Evolutionary conservation across 2,329 filamentous ascomycete species (phyloP).

Genomic region (Arthrobotrys entomopaga): DNA sequence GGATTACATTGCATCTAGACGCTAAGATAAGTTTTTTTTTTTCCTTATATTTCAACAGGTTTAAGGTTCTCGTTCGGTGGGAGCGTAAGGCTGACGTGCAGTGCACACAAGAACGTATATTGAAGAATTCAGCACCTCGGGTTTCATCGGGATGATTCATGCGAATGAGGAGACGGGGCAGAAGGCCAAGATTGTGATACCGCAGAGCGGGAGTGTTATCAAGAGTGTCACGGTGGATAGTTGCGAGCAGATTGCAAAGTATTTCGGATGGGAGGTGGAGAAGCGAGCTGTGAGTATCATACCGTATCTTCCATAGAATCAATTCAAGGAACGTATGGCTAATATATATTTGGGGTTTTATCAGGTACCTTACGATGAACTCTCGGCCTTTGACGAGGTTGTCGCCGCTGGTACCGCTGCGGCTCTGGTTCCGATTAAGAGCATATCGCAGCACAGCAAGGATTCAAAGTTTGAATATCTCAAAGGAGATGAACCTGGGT

Average conservation of each 20-base stretch:
- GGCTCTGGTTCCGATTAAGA: slow-evolving; percentile 88
- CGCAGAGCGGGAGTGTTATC: slow-evolving; percentile 87
- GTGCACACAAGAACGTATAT: slow-evolving; percentile 83
- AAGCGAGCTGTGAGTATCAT: slow-evolving; percentile 71
- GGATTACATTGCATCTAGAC: slow-evolving; percentile 94
- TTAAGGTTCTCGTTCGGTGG: neutral
- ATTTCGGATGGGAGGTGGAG: slow-evolving; percentile 84
- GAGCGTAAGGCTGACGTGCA: slow-evolving; percentile 53
- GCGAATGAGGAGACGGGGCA: slow-evolving; percentile 65
- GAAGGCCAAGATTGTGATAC: slow-evolving; percentile 79
- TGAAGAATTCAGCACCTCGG: slow-evolving; percentile 95
- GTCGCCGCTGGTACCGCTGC: slow-evolving; percentile 93
- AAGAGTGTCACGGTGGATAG: slow-evolving; percentile 85
- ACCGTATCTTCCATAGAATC: neutral
- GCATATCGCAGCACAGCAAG: slow-evolving; percentile 77
- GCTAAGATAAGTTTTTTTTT: slow-evolving; percentile 48
- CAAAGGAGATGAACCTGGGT: slow-evolving; percentile 60
- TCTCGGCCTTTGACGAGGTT: slow-evolving; percentile 76
- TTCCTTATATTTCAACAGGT: neutral
- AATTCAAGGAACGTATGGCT: neutral
- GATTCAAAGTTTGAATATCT: slow-evolving; percentile 69
- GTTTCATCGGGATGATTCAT: slow-evolving; percentile 82
- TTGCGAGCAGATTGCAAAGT: slow-evolving; percentile 77
- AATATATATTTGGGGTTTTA: neutral
- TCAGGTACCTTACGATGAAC: slow-evolving; percentile 69